Evolutionary conservation across 257 asterid species (phyloP), one percentile per base, ranked within the genome.

Genomic region (Cynanchum wilfordii): DNA sequence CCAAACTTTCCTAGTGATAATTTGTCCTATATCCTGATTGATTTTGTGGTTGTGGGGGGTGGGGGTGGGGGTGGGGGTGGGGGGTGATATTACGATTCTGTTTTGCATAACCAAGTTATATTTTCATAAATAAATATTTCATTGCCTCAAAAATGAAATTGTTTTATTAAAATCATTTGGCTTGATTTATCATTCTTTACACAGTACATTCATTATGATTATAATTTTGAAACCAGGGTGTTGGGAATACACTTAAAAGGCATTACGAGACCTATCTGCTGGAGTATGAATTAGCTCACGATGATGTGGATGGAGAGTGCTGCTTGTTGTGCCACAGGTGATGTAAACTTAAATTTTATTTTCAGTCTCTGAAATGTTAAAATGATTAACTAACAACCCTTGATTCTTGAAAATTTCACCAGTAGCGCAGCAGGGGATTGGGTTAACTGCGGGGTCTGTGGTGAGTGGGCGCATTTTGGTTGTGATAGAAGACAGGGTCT

Each of bases 401-500:
- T 30, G 49, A 45, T 54, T 67, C 69, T 77, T 72, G 12, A 7
- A 68, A 67, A 70, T 45, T 81, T 70, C 64, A 73, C 45, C 97
- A 95, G 99, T 92, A 95, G 99, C 60, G 99, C 99, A 0, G 97
- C 99, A 2, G 99, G 99, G 68, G 99, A 95, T 74, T 95, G 99
- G 99, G 99, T 95, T 25, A 95, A 95, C 84, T 95, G 99, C 27
- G 97, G 99, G 20, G 78, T 92, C 63, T 95, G 99, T 50, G 99
- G 99, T 58, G 99, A 95, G 85, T 92, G 99, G 99, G 99, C 99
- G 4, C 99, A 95, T 84, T 92, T 95, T 64, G 99, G 99, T 51
- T 95, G 99, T 76, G 99, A 95, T 65, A 83, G 97, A 62, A 77
- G 99, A 45, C 98, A 92, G 19, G 99, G 99, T 45, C 90, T 95